These are phyloP conservation scores for Raffaelea albimanens DNA, from an alignment of 2,329 filamentous ascomycete genomes.

Conservation along the genomic window DNA sequence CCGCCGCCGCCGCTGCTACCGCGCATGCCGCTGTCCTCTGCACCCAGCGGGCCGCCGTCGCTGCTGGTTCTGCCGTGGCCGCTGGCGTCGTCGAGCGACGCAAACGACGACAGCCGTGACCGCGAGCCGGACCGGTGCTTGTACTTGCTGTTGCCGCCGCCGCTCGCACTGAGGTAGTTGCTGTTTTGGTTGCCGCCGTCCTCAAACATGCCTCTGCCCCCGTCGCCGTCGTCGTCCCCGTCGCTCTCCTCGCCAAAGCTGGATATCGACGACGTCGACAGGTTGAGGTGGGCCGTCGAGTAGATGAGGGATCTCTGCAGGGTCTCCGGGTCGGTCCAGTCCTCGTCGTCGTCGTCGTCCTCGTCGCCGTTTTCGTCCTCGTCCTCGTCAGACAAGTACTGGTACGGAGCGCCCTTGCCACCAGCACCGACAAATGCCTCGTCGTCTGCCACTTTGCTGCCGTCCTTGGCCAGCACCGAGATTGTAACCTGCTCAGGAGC, in stretches of 20 bases:
- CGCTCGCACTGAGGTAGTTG: conserved; percentile 30
- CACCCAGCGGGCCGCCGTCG: neutral
- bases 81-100: conserved; percentile 49
- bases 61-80: neutral
- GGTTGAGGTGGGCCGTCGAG: conserved; percentile 40
- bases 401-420: conserved; percentile 41
- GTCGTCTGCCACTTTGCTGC: conserved; percentile 29
- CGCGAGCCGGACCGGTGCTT: conserved; percentile 38
- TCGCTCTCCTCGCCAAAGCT: conserved; percentile 47
- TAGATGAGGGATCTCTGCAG: conserved; percentile 49
- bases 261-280: conserved; percentile 47
- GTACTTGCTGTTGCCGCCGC: conserved; percentile 16
- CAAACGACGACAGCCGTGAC: conserved; percentile 60
- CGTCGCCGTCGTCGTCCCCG: conserved; percentile 56
- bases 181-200: neutral
- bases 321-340: conserved; percentile 29
- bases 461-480: conserved; percentile 28
- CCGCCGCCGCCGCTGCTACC: neutral
- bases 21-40: neutral
- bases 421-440: conserved; percentile 34
- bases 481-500: conserved; percentile 30
- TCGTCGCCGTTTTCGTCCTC: conserved; percentile 25
- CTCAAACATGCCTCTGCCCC: neutral
- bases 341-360: conserved; percentile 38
- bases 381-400: conserved; percentile 25